phyloP scores from a whole-genome alignment of 2,329 filamentous ascomycete genomes.

The Coniochaeta hoffmannii region DNA sequence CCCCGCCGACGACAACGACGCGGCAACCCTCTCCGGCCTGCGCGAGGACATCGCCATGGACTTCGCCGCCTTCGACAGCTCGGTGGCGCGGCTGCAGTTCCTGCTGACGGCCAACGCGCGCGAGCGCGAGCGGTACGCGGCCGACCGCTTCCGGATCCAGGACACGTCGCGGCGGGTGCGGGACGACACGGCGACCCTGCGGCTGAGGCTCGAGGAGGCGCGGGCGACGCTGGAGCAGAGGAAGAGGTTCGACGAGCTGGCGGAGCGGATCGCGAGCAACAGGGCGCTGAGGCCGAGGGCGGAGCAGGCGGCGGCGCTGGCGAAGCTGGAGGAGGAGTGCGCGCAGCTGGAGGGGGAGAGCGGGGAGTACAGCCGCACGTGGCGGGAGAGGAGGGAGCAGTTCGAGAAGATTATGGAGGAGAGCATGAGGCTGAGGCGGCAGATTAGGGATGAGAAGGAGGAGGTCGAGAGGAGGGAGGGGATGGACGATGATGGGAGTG shows the following conservation, averaged over 20 bases:
- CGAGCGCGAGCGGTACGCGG: slow-evolving; percentile 76
- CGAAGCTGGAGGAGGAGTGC: slow-evolving; percentile 83
- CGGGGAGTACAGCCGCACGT: slow-evolving; percentile 71
- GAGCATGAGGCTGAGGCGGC: slow-evolving; percentile 73
- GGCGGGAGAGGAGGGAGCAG: slow-evolving; percentile 77
- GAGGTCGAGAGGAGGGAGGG: slow-evolving; percentile 84
- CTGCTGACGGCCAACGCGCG: slow-evolving; percentile 73
- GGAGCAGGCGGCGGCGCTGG: slow-evolving; percentile 70
- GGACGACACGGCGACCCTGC: slow-evolving; percentile 64
- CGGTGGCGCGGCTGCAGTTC: slow-evolving; percentile 81
- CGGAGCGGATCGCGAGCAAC: slow-evolving; percentile 80
- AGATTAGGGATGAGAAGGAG: slow-evolving; percentile 93
- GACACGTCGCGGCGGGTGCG: slow-evolving; percentile 71
- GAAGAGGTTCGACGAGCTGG: slow-evolving; percentile 80
- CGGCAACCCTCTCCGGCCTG: slow-evolving; percentile 56
- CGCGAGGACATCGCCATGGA: slow-evolving; percentile 81
- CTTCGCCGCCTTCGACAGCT: slow-evolving; percentile 81
- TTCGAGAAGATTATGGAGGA: slow-evolving; percentile 87
- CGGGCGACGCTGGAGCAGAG: slow-evolving; percentile 68
- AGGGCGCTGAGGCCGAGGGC: slow-evolving; percentile 73
- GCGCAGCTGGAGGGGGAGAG: slow-evolving; percentile 80
- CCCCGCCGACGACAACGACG: slow-evolving; percentile 20
- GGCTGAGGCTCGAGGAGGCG: slow-evolving; percentile 68
- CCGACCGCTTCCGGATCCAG: slow-evolving; percentile 72
- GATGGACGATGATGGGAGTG: slow-evolving; percentile 54